Evolutionary conservation across 495 filamentous ascomycete genomes (phyloP).

Genomic region (Tuber borchii): DNA sequence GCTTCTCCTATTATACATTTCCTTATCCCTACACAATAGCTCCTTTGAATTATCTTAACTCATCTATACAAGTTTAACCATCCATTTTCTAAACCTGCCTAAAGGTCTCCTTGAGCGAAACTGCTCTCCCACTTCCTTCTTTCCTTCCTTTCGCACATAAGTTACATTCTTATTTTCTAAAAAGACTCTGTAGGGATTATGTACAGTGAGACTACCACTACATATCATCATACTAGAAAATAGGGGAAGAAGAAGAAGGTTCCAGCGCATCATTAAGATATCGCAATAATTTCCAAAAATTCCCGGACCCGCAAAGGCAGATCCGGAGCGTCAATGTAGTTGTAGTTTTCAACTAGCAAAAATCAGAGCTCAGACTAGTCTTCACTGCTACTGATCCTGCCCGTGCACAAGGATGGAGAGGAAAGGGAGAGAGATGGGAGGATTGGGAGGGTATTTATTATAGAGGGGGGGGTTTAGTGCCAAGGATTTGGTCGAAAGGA

Average conservation of each 20-base stretch:
- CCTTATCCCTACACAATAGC: too few species aligned
- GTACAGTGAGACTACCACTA: too few species aligned
- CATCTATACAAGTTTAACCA: too few species aligned
- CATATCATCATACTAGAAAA: too few species aligned
- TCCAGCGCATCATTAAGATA: neutral
- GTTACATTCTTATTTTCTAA: too few species aligned
- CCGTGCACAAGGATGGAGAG: neutral
- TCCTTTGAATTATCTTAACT: too few species aligned
- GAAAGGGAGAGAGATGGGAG: neutral
- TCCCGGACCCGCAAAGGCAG: neutral
- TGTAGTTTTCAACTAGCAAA: neutral
- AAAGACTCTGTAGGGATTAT: too few species aligned
- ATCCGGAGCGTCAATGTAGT: neutral
- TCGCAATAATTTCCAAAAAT: neutral
- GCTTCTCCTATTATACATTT: too few species aligned
- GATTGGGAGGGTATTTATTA: neutral
- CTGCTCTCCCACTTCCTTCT: too few species aligned
- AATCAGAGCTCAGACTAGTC: neutral
- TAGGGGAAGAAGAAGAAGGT: neutral
- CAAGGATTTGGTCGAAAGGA: neutral
- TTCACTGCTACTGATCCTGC: neutral
- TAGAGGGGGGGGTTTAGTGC: neutral
- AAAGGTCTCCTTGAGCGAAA: too few species aligned
- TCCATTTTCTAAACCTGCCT: too few species aligned
- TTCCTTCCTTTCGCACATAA: too few species aligned